These are phyloP conservation scores for Pichia sp. DNA, from an alignment of 1,139 yeast genomes.

Conservation along the genomic window DNA sequence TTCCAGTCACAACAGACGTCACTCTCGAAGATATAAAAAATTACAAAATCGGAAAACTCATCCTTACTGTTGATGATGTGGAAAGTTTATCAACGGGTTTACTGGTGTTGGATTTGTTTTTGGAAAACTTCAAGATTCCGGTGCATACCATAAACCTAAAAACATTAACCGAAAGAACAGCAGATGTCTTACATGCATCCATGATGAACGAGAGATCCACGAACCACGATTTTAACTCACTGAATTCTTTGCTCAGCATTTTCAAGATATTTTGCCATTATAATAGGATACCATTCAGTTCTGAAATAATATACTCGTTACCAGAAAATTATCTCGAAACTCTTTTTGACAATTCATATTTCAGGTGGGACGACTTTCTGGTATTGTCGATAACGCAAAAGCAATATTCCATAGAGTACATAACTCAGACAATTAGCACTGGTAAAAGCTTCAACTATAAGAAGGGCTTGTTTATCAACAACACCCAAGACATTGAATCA, in stretches of 20 bases:
- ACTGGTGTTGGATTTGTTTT: conserved; percentile 21
- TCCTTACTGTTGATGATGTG: conserved; percentile 21
- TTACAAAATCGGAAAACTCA: conserved; percentile 16
- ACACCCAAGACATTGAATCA: conserved; percentile 15
- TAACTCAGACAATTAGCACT: conserved; percentile 12
- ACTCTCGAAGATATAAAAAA: conserved; percentile 1
- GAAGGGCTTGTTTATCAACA: conserved; percentile 23
- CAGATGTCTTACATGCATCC: conserved; percentile 62
- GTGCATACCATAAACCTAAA: conserved; percentile 52
- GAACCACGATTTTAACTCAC: conserved; percentile 17
- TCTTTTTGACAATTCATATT: conserved; percentile 15
- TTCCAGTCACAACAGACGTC: background rate
- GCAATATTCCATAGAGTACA: conserved; percentile 14
- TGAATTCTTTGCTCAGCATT: conserved; percentile 40
- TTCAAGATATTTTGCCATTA: conserved; percentile 48
- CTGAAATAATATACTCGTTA: conserved; percentile 48
- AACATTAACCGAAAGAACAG: conserved; percentile 58
- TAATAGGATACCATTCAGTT: conserved; percentile 41
- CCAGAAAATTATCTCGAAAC: conserved; percentile 27
- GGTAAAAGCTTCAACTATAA: conserved; percentile 10
- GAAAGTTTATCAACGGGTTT: conserved; percentile 25
- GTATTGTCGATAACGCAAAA: conserved; percentile 19
- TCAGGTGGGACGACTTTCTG: conserved; percentile 17
- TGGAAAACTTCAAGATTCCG: conserved; percentile 26
- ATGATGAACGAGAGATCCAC: conserved; percentile 20